These are phyloP conservation scores for Zygotorulaspora chibaensis DNA, from an alignment of 805 yeast species.

Conservation along the genomic window DNA sequence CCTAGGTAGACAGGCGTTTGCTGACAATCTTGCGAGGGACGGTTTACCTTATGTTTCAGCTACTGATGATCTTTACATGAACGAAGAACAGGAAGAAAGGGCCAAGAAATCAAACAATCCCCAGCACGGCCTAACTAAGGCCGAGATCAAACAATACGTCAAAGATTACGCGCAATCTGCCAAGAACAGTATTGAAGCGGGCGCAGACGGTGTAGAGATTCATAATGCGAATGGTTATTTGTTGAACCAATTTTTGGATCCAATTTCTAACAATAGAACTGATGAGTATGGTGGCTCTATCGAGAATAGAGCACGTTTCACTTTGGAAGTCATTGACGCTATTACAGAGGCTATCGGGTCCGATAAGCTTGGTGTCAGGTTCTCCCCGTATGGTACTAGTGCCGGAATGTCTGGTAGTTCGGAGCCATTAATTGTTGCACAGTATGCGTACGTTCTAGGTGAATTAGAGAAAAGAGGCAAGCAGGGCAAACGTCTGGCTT, in stretches of 20 bases:
- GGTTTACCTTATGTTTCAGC: slow-evolving; percentile 41
- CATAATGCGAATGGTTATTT: slow-evolving; percentile 68
- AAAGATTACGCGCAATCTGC: slow-evolving; percentile 45
- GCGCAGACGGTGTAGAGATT: slow-evolving; percentile 60
- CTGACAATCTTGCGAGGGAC: slow-evolving; percentile 36
- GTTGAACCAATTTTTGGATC: slow-evolving; percentile 51
- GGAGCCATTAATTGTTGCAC: slow-evolving; percentile 35
- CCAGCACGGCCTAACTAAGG: slow-evolving; percentile 32
- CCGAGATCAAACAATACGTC: slow-evolving; percentile 40
- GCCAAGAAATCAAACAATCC: slow-evolving; percentile 36
- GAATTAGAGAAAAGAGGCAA: slow-evolving; percentile 39
- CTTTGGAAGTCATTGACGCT: slow-evolving; percentile 48
- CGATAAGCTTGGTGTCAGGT: slow-evolving; percentile 44
- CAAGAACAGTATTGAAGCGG: slow-evolving; percentile 35
- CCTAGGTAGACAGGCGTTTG: slow-evolving; percentile 41
- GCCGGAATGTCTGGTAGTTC: slow-evolving; percentile 39
- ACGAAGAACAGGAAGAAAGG: slow-evolving; percentile 34
- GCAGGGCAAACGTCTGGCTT: slow-evolving; percentile 39
- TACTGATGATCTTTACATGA: slow-evolving; percentile 35
- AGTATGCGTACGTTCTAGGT: slow-evolving; percentile 38
- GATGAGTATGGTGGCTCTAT: slow-evolving; percentile 55
- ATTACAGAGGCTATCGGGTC: slow-evolving; percentile 50
- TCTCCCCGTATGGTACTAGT: slow-evolving; percentile 45
- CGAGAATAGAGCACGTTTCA: slow-evolving; percentile 46
- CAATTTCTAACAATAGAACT: slow-evolving; percentile 41